Conservation (phyloP, 2,329 filamentous ascomycete genomes). For the Balansia obtecta region DNA sequence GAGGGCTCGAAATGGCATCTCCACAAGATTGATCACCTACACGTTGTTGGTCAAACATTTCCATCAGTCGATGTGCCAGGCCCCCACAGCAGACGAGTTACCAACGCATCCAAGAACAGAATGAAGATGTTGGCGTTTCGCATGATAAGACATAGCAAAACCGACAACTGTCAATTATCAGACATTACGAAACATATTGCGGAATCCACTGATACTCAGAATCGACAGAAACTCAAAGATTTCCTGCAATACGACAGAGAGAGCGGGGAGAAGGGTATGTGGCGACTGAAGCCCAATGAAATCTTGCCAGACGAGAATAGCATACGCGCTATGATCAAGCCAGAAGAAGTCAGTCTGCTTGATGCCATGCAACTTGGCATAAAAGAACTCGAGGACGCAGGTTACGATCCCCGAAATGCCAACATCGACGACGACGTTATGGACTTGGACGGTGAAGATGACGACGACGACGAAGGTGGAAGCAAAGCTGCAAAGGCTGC, state of each 20-base stretch:
- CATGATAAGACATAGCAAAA: constrained; percentile 65
- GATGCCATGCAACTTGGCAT: constrained; percentile 95
- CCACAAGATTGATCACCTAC: constrained; percentile 81
- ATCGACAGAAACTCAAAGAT: constrained; percentile 92
- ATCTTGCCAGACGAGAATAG: constrained; percentile 66
- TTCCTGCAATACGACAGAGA: constrained; percentile 88
- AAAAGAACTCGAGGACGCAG: constrained; percentile 81
- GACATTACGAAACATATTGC: constrained; percentile 87
- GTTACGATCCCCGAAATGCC: constrained; percentile 58
- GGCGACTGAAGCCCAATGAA: constrained; percentile 65
- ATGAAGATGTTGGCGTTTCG: constrained; percentile 94
- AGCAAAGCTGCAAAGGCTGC: constrained; percentile 25
- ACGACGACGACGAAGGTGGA: constrained; percentile 32
- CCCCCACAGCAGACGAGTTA: constrained; percentile 87
- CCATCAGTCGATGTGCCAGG: constrained; percentile 87
- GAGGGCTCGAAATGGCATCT: constrained; percentile 72
- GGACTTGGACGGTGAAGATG: constrained; percentile 48
- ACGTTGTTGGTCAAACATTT: constrained; percentile 84
- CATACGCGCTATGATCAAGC: constrained; percentile 80
- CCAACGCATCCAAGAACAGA: constrained; percentile 90
- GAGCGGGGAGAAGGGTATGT: constrained; percentile 54
- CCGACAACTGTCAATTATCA: constrained; percentile 58
- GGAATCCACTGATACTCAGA: constrained; percentile 88
- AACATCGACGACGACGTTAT: constrained; percentile 52
- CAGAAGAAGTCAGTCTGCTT: constrained; percentile 86